phyloP scores from a whole-genome alignment of 495 filamentous ascomycete species.

The Evansstolkia leycettana region DNA sequence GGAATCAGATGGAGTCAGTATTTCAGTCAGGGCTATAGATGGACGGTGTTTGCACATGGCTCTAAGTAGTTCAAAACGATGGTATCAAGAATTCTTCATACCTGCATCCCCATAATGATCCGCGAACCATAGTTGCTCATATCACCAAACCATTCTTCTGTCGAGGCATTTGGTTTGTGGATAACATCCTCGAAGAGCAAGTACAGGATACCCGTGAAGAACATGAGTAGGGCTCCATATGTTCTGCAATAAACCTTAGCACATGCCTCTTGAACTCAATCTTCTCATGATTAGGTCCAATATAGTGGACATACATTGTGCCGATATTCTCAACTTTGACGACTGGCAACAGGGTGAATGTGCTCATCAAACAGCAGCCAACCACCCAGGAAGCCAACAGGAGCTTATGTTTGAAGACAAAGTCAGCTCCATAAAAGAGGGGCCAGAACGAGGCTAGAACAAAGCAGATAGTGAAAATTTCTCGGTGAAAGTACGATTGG shows the following conservation, averaged over 20 bases:
- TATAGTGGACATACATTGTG: constrained; percentile 48
- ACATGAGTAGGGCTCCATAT: constrained; percentile 68
- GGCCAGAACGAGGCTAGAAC: constrained; percentile 69
- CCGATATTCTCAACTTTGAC: constrained; percentile 68
- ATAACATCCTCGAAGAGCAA: constrained; percentile 70
- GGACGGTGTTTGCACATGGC: no score
- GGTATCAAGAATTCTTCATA: constrained; percentile 13
- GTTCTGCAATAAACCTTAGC: no score
- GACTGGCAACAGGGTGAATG: constrained; percentile 80
- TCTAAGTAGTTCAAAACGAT: no score
- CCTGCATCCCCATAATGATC: constrained; percentile 44
- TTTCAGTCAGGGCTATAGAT: background rate
- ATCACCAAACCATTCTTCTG: constrained; percentile 13
- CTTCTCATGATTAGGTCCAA: no score
- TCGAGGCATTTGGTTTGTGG: constrained; percentile 19
- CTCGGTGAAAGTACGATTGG: constrained; percentile 79
- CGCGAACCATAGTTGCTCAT: constrained; percentile 34
- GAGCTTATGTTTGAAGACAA: constrained; percentile 49
- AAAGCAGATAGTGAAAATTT: constrained; percentile 78
- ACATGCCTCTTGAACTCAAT: no score
- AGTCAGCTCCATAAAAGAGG: constrained; percentile 54
- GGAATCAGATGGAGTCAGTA: constrained; percentile 7
- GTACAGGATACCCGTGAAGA: constrained; percentile 65
- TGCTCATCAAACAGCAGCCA: constrained; percentile 72
- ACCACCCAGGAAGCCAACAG: constrained; percentile 64